These are phyloP conservation scores for Oryza nivara DNA, from an alignment of 176 grass and related monocot genomes.

Conservation along the genomic window DNA sequence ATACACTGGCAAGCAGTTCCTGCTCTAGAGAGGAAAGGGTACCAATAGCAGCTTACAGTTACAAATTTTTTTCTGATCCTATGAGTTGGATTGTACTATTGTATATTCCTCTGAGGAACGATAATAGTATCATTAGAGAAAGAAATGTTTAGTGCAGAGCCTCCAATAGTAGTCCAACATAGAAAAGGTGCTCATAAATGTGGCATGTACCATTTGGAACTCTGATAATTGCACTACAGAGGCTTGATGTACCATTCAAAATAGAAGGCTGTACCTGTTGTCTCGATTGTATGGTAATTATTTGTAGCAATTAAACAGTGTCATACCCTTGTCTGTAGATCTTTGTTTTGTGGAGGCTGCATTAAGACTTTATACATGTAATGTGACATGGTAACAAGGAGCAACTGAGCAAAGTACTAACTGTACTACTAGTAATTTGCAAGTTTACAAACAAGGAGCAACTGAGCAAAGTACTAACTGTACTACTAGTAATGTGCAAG, in stretches of 20 bases:
- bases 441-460: background rate
- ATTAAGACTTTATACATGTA: background rate
- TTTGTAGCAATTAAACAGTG: background rate
- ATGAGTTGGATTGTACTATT: conserved; percentile 33
- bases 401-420: too few species aligned
- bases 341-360: background rate
- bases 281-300: background rate
- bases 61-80: conserved; percentile 46
- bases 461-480: too few species aligned
- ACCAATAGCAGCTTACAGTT: conserved; percentile 21
- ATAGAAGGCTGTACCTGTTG: conserved; percentile 21
- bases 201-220: conserved; percentile 10
- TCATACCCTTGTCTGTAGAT: background rate
- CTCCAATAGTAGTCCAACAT: conserved; percentile 25
- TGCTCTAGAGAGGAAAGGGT: conserved; percentile 58
- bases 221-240: conserved; percentile 28
- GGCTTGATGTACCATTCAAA: conserved; percentile 39
- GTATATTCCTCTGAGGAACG: conserved; percentile 53
- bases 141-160: conserved; percentile 35
- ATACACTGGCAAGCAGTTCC: conserved; percentile 86
- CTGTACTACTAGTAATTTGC: background rate
- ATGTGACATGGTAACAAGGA: background rate
- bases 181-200: conserved; percentile 7
- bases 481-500: too few species aligned
- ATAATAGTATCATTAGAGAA: conserved; percentile 32